A percentile compares a stretch with the other conserved stretches of the same genome.
Conservation (phyloP, 1,284 basidiomycete species). For the Dichomitus squalens region DNA sequence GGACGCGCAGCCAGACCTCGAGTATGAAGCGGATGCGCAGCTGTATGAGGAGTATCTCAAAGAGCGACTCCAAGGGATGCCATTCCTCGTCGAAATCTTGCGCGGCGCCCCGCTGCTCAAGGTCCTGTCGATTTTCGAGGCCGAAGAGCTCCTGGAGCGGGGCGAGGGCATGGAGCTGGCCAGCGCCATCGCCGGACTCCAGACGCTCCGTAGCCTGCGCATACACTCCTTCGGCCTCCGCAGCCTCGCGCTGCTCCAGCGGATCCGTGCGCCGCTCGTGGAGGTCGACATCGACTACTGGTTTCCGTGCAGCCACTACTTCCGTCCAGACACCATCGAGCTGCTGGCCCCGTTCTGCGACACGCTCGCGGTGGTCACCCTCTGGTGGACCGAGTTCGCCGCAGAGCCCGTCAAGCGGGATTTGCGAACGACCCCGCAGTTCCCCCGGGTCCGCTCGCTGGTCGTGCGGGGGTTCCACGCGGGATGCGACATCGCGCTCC, state of each 20-base stretch:
- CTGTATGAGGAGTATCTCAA: not conserved
- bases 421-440: no score
- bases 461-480: no score
- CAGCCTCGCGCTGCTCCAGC: no score
- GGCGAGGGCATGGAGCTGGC: not conserved
- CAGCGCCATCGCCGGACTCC: not conserved
- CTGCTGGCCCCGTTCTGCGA: no score
- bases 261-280: not conserved
- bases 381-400: no score
- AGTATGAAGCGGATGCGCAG: no score
- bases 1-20: not conserved
- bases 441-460: no score
- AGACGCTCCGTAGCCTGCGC: not conserved
- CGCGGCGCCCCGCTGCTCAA: not conserved
- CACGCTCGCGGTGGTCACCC: no score
- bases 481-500: no score
- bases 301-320: no score
- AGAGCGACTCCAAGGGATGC: not conserved
- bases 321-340: no score
- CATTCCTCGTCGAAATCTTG: not conserved
- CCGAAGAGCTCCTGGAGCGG: not conserved
- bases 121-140: not conserved
- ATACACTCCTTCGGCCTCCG: not conserved
- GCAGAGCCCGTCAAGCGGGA: no score
- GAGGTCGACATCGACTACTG: not conserved